A percentile compares a stretch with the other conserved stretches of the same genome.
Conservation (phyloP, 495 filamentous ascomycete genomes). For the Xylaria castorea region DNA sequence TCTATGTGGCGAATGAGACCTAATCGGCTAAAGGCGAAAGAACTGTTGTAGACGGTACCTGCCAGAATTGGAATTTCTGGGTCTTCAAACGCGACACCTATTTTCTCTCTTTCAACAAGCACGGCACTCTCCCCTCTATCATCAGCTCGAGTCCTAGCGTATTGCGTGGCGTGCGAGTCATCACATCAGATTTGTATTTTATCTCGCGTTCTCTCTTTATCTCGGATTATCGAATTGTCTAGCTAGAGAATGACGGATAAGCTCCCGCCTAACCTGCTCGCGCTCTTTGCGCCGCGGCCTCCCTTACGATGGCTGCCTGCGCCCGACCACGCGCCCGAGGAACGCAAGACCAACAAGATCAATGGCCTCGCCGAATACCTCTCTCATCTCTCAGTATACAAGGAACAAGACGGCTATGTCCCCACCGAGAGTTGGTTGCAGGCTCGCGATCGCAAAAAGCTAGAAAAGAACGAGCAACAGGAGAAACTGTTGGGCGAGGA, state of each 20-base stretch:
- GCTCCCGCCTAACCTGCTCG: conserved; percentile 88
- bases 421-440: conserved; percentile 94
- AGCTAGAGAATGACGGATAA: conserved; percentile 82
- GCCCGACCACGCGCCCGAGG: conserved; percentile 80
- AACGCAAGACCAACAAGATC: conserved; percentile 75
- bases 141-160: conserved; percentile 4
- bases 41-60: background rate
- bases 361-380: conserved; percentile 77
- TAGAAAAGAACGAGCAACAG: conserved; percentile 74
- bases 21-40: background rate
- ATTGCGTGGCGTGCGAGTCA: conserved; percentile 14
- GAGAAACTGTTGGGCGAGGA: conserved; percentile 70
- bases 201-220: background rate
- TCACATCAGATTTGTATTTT: background rate
- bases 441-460: conserved; percentile 75
- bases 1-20: background rate
- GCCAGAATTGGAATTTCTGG: conserved; percentile 8
- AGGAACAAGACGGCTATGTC: conserved; percentile 73
- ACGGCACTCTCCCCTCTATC: conserved; percentile 21
- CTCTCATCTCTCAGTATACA: conserved; percentile 69
- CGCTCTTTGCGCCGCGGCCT: conserved; percentile 92
- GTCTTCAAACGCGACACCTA: conserved; percentile 36
- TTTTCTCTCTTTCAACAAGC: conserved; percentile 34
- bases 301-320: conserved; percentile 89
- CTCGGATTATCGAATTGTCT: background rate